A percentile compares a stretch with the other conserved stretches of the same genome.
These are phyloP conservation scores for Cucurbita ficifolia DNA, from an alignment of 306 rosid genomes.

Conservation along the genomic window DNA sequence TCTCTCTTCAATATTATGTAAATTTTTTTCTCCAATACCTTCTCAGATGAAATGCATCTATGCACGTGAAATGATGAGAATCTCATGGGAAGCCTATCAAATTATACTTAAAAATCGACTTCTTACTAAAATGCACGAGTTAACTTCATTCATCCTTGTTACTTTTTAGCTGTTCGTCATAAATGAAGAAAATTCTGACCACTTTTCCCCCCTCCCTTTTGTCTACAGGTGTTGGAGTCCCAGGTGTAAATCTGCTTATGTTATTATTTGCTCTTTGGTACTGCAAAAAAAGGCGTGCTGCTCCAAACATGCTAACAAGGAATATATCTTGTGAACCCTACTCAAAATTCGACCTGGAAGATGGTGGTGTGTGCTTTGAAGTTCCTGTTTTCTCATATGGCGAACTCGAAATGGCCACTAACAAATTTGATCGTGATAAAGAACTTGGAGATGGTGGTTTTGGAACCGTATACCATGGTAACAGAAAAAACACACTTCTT, in stretches of 20 bases:
- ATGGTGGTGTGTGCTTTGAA: constrained; percentile 18
- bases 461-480: constrained; percentile 52
- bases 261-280: not conserved
- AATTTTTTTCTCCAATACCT: not conserved
- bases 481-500: not conserved
- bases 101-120: not conserved
- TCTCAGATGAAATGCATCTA: not conserved
- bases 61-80: not conserved
- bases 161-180: not conserved
- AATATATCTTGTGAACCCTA: constrained; percentile 8
- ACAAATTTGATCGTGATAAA: constrained; percentile 24
- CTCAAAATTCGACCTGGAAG: constrained; percentile 19
- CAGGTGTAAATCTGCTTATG: not conserved
- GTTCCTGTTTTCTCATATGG: constrained; percentile 32
- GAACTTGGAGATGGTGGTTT: constrained; percentile 64
- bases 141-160: not conserved
- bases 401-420: constrained; percentile 49
- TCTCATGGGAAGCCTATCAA: not conserved
- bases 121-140: not conserved
- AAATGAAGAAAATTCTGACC: not conserved
- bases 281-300: not conserved
- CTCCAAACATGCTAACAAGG: constrained; percentile 4
- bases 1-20: not conserved
- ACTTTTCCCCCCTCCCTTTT: not conserved
- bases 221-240: constrained; percentile 9